Conservation (phyloP, 2,329 filamentous ascomycete genomes). For the Kalaharituber pfeilii region DNA sequence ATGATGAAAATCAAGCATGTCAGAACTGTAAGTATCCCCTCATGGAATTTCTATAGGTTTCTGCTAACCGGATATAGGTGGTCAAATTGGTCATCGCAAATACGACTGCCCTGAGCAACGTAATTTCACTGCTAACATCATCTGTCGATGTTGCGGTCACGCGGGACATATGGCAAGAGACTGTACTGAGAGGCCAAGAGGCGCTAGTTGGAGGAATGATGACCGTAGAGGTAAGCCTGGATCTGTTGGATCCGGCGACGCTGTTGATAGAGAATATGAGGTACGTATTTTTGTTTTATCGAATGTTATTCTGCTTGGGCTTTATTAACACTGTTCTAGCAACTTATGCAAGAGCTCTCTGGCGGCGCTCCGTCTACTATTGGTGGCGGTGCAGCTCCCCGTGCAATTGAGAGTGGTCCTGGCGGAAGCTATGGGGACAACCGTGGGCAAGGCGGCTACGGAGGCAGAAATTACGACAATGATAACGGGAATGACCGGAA, state of each 20-base stretch:
- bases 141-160: conserved; percentile 94
- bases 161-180: conserved; percentile 96
- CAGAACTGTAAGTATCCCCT: conserved; percentile 58
- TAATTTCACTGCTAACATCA: conserved; percentile 98
- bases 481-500: conserved; percentile 34
- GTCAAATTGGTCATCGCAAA: conserved; percentile 96
- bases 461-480: conserved; percentile 15
- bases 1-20: conserved; percentile 97
- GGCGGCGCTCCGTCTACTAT: conserved; percentile 43
- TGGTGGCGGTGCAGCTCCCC: conserved; percentile 44
- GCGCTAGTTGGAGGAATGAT: conserved; percentile 80
- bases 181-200: conserved; percentile 84
- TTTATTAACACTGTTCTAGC: conserved; percentile 38
- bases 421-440: conserved; percentile 38
- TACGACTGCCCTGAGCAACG: conserved; percentile 96
- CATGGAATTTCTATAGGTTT: conserved; percentile 7
- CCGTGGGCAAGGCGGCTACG: conserved; percentile 16
- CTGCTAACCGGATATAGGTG: conserved; percentile 33
- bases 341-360: conserved; percentile 95
- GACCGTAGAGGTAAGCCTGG: conserved; percentile 30
- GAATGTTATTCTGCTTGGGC: conserved; percentile 6
- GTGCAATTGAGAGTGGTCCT: conserved; percentile 65
- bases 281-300: conserved; percentile 34
- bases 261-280: conserved; percentile 86
- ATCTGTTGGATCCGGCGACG: conserved; percentile 41